phyloP scores from a whole-genome alignment of 164 flowering plant species.

The Chloranthus sessilifolius region DNA sequence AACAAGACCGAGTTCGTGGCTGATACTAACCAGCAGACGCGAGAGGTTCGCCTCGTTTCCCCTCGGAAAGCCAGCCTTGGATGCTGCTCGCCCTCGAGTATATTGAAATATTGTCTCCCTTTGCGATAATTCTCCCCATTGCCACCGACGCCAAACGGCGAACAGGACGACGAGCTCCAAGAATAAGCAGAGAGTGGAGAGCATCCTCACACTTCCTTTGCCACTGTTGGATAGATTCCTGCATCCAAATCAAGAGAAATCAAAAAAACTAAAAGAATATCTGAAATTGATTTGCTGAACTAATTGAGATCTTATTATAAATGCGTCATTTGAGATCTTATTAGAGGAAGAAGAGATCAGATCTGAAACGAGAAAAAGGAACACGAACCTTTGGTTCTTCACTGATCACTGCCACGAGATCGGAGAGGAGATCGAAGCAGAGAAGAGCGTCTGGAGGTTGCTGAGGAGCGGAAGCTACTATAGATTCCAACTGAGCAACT shows the following conservation, averaged over 20 bases:
- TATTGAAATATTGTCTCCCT: slow-evolving; percentile 83
- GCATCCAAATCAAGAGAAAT: slow-evolving; percentile 7
- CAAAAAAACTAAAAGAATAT: not conserved
- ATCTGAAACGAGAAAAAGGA: not conserved
- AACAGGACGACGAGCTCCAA: slow-evolving; percentile 89
- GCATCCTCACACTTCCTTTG: slow-evolving; percentile 99
- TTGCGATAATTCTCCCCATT: slow-evolving; percentile 72
- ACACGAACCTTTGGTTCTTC: slow-evolving; percentile 82
- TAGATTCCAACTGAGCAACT: slow-evolving; percentile 92
- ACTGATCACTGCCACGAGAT: slow-evolving; percentile 80
- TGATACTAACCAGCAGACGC: slow-evolving; percentile 72
- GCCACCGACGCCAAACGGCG: slow-evolving; percentile 89
- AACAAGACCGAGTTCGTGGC: not conserved
- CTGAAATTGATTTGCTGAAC: too few species aligned
- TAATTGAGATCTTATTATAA: too few species aligned
- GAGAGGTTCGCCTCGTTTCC: slow-evolving; percentile 70
- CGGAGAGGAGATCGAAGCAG: slow-evolving; percentile 97
- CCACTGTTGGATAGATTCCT: slow-evolving; percentile 83
- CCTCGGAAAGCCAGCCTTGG: slow-evolving; percentile 95
- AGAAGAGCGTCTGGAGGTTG: slow-evolving; percentile 85
- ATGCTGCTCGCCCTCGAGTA: slow-evolving; percentile 91
- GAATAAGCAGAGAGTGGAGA: slow-evolving; percentile 66
- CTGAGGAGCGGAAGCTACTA: slow-evolving; percentile 83
- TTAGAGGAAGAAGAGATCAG: not conserved
- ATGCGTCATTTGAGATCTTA: not conserved